Evolutionary conservation across 2,329 filamentous ascomycete species (phyloP), one percentile per base, ranked within the genome.

Genomic region (Colletotrichum navitas): DNA sequence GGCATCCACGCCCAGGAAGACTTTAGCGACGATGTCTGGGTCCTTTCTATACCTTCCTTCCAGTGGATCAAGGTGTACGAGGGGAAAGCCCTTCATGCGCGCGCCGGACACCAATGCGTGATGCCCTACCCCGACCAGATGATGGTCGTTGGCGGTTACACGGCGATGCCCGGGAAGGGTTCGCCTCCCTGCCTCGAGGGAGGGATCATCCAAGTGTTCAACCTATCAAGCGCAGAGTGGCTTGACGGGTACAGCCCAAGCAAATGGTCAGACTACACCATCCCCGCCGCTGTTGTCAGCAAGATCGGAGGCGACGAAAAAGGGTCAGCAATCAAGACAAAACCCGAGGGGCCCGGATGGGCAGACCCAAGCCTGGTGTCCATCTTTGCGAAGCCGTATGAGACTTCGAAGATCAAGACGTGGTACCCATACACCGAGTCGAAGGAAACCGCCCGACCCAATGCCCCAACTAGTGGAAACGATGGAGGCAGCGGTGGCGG

Each of bases 121-220:
- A 88, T 89, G 76, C 88, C 89, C 1, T 95, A 94, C 81, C 91
- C 94, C 21, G 90, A 92, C 69, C 93, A 95, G 79, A 94, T 97
- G 90, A 85, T 96, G 73, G 86, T 92, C 10, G 84, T 95, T 18
- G 94, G 94, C 34, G 94, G 94, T 14, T 92, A 89, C 74, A 80
- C 82, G 1, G 54, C 84, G 6, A 51, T 76, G 1, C 24, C 76
- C 1, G 82, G 80, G 1, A 36, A 6, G 0, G 52, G 58, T 0
- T 67, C 77, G 0, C 73, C 71, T 0, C 69, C 69, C 0, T 92
- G 90, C 68, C 79, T 92, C 1, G 80, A 78, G 2, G 83, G 85
- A n/a, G 80, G 83, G 7, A 82, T 87, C 1, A 80, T 93, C 45
- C 84, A 89, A 56, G 86, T 94, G 34, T 95, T 94, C 82, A 94